A percentile compares a stretch with the other conserved stretches of the same genome.
These are phyloP conservation scores for Sclerotinia spermophila DNA, from an alignment of 2,329 filamentous ascomycete genomes.

Conservation along the genomic window DNA sequence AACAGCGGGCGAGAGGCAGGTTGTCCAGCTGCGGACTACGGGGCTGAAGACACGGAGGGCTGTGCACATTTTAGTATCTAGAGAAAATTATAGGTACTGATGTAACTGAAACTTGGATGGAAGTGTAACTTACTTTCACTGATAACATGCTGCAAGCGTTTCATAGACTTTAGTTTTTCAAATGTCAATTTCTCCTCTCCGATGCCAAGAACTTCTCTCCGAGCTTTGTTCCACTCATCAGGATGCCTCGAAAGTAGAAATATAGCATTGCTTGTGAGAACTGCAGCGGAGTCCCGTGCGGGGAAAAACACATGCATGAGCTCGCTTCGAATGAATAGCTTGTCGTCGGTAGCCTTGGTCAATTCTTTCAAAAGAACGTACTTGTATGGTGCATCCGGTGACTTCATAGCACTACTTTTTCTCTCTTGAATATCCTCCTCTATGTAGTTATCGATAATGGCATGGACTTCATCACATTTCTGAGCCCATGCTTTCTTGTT, in stretches of 20 bases:
- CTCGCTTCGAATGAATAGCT: conserved; percentile 38
- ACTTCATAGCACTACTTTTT: not conserved
- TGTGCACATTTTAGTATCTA: conserved; percentile 13
- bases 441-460: conserved; percentile 17
- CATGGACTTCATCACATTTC: conserved; percentile 17
- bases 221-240: conserved; percentile 35
- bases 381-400: not conserved
- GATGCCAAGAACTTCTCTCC: conserved; percentile 30
- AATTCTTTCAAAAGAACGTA: conserved; percentile 49
- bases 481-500: conserved; percentile 11
- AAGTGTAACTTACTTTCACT: conserved; percentile 48
- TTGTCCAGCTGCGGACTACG: conserved; percentile 29
- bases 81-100: too few species aligned
- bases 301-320: conserved; percentile 38
- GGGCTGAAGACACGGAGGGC: conserved; percentile 37
- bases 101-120: not conserved
- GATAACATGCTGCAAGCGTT: conserved; percentile 52
- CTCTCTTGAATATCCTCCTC: conserved; percentile 18
- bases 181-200: conserved; percentile 43
- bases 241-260: conserved; percentile 29
- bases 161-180: conserved; percentile 47
- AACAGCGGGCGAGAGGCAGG: conserved; percentile 29
- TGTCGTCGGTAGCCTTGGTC: conserved; percentile 43
- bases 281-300: conserved; percentile 42
- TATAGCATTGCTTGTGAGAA: conserved; percentile 38